These are phyloP conservation scores for Wickerhamiella parazyma DNA, from an alignment of 805 yeast species.

Conservation along the genomic window DNA sequence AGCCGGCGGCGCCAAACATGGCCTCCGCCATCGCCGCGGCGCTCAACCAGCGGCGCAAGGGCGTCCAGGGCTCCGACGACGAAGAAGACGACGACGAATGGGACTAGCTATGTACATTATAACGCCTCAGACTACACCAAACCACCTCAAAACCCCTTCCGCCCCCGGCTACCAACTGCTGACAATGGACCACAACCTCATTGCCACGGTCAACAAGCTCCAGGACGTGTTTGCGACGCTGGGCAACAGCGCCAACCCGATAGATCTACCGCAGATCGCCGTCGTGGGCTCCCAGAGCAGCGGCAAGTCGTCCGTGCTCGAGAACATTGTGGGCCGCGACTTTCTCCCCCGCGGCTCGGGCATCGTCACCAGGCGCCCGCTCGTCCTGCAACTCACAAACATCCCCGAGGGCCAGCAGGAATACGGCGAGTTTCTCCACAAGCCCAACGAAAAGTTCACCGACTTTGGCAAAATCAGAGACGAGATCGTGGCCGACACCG, in stretches of 20 bases:
- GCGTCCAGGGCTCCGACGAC: slow-evolving; percentile 69
- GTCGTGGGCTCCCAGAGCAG: slow-evolving; percentile 87
- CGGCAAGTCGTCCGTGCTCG: slow-evolving; percentile 81
- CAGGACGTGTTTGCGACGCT: slow-evolving; percentile 96
- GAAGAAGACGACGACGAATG: slow-evolving; percentile 74
- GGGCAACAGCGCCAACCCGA: slow-evolving; percentile 88
- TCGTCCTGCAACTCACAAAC: slow-evolving; percentile 68
- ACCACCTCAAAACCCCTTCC: neutral
- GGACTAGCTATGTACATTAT: slow-evolving; percentile 27
- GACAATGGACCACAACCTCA: slow-evolving; percentile 60
- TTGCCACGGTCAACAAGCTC: slow-evolving; percentile 69
- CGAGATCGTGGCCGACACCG: slow-evolving; percentile 88
- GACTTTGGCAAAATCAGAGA: slow-evolving; percentile 78
- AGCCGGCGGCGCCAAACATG: slow-evolving; percentile 38
- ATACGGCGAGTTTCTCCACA: slow-evolving; percentile 96
- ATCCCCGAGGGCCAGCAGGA: slow-evolving; percentile 35
- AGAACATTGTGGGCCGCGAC: slow-evolving; percentile 83
- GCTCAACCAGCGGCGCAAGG: slow-evolving; percentile 63
- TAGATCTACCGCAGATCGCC: slow-evolving; percentile 87
- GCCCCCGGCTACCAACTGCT: neutral
- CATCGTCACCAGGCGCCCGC: slow-evolving; percentile 80
- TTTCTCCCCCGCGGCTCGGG: slow-evolving; percentile 89
- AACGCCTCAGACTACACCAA: neutral
- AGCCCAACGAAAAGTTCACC: slow-evolving; percentile 76
- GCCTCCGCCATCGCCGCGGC: slow-evolving; percentile 89